Conservation (phyloP, 2,329 filamentous ascomycete species). For the Aspergillus carbonarius region DNA sequence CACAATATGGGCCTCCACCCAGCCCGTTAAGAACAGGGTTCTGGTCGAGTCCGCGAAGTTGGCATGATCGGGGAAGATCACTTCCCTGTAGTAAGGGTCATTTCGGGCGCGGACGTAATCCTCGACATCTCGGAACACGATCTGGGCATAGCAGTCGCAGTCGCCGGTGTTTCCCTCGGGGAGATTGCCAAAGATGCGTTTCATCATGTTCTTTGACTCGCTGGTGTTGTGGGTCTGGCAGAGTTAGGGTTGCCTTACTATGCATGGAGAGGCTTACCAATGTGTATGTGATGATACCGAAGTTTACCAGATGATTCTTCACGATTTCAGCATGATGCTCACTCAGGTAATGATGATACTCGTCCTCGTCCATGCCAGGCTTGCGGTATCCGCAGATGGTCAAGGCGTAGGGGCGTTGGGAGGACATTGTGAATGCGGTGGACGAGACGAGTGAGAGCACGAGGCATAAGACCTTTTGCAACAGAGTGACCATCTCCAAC, state of each 20-base stretch:
- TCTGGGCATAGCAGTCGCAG: constrained; percentile 7
- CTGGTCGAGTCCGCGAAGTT: constrained; percentile 1
- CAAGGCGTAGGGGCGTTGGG: background rate
- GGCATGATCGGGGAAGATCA: constrained; percentile 7
- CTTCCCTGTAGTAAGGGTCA: constrained; percentile 5
- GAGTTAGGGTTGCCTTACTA: background rate
- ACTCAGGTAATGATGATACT: constrained; percentile 9
- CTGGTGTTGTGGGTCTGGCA: constrained; percentile 6
- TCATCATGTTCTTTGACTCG: constrained; percentile 1
- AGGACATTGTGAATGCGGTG: background rate
- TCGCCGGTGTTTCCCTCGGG: background rate
- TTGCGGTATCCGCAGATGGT: constrained; percentile 4
- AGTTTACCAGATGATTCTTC: background rate
- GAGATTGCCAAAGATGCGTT: background rate
- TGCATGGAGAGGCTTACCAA: background rate
- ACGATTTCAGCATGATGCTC: constrained; percentile 3
- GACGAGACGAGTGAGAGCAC: background rate
- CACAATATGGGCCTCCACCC: constrained; percentile 3
- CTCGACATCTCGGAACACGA: constrained; percentile 3
- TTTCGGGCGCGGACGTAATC: constrained; percentile 5
- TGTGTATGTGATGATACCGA: constrained; percentile 3
- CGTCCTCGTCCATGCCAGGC: constrained; percentile 4
- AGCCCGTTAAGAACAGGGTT: constrained; percentile 2
- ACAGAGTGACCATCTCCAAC: background rate
- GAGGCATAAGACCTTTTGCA: background rate